Percentiles rank a stretch among this genome's conserved stretches.
Evolutionary conservation across 305 asterid genomes (phyloP).

Genomic region (Ajuga reptans): DNA sequence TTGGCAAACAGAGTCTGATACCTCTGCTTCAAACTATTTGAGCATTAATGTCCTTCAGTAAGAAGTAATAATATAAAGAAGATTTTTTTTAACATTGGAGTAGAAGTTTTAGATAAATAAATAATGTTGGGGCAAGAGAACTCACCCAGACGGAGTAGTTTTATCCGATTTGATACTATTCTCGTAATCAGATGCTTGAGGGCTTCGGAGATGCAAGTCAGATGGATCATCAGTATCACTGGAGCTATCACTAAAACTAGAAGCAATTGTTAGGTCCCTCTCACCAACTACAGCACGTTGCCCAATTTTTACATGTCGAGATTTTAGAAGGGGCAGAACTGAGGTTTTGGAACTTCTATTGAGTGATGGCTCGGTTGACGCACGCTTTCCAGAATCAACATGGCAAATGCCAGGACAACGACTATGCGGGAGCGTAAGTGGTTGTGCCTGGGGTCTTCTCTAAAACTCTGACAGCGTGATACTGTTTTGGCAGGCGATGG

Average conservation of each 20-base stretch:
- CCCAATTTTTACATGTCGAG: slow-evolving; percentile 32
- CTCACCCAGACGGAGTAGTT: slow-evolving; percentile 67
- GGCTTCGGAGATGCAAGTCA: slow-evolving; percentile 56
- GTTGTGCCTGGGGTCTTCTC: slow-evolving; percentile 30
- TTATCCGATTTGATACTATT: slow-evolving; percentile 43
- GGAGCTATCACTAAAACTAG: slow-evolving; percentile 55
- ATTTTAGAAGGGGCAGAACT: slow-evolving; percentile 42
- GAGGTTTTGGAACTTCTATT: slow-evolving; percentile 44
- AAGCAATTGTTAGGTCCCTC: slow-evolving; percentile 39
- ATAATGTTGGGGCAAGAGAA: neutral
- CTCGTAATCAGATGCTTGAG: slow-evolving; percentile 60
- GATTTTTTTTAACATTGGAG: neutral
- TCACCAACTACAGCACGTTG: slow-evolving; percentile 42
- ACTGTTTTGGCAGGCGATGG: slow-evolving; percentile 30
- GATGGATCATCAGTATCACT: slow-evolving; percentile 57
- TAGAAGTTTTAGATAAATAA: slow-evolving; percentile 13
- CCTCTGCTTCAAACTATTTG: slow-evolving; percentile 30
- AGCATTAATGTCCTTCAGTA: slow-evolving; percentile 25
- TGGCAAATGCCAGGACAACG: slow-evolving; percentile 1
- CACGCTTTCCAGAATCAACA: slow-evolving; percentile 20
- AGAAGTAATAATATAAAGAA: slow-evolving; percentile 8
- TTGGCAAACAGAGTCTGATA: slow-evolving; percentile 39
- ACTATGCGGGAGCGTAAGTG: slow-evolving; percentile 34
- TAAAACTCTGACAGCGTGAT: slow-evolving; percentile 29
- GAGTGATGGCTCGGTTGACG: slow-evolving; percentile 19